Evolutionary conservation across 371 early-diverging fungal genomes (phyloP), one percentile per base, ranked within the genome.

Genomic region (Mortierella sp.): DNA sequence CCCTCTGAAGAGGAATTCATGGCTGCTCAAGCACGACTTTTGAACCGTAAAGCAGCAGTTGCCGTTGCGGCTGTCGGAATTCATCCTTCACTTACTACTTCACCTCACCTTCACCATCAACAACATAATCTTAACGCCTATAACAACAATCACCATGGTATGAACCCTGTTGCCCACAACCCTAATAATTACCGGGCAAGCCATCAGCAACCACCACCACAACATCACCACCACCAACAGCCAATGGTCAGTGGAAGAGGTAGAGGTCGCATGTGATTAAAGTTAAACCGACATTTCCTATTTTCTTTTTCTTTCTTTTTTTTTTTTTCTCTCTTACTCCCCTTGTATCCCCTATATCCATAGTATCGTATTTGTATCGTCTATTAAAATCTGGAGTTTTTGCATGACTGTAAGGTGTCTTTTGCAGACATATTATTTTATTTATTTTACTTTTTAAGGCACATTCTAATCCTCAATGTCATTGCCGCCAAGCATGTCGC

Each of bases 1-100:
- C 92, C 92, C 4, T 84, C 87, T 1, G 93, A 92, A 47, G 93
- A 91, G 59, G 92, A 90, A 67, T 92, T 93, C 61, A 75, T 85
- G 67, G 87, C 86, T 1, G 74, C 88, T 6, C 92, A 90, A 68
- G 86, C 85, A 36, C 72, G 84, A 40, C 40, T 91, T 22, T 76
- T 89, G 65, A 84, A 77, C 47, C 85, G 84, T 36, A 77, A 87
- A 60, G 83, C 72, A 3, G 47, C 70, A 21, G 66, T 68, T 10
- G 28, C 48, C 22, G 63, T 69, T 19, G 53, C 73, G 13, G 52
- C 53, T 19, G 66, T 69, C 32, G 67, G 63, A 3, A 70, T 71
- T 58, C 67, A 67, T 38, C 69, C 70, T 10, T 65, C 62, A 58
- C 70, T 70, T 24, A 75, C 66, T 19, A 74, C 76, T 19, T 65